These are phyloP conservation scores for Phytophthora boehmeriae DNA, from an alignment of 352 stramenopile species.

Conservation along the genomic window DNA sequence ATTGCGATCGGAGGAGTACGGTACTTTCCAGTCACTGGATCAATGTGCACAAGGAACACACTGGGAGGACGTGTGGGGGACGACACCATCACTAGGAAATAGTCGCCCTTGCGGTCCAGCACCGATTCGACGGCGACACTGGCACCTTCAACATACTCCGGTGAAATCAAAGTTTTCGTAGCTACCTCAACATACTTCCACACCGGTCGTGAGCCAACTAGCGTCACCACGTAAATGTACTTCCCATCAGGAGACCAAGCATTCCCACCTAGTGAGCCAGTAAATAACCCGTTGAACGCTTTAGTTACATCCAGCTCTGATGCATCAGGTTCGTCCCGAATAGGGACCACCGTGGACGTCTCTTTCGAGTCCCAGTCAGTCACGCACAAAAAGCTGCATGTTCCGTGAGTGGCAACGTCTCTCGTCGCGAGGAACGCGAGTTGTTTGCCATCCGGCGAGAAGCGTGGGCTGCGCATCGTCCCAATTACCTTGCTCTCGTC, in stretches of 20 bases:
- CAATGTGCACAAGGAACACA: slow-evolving; percentile 61
- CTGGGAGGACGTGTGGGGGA: slow-evolving; percentile 62
- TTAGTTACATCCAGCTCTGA: slow-evolving; percentile 35
- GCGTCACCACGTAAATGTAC: slow-evolving; percentile 72
- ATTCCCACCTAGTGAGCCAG: slow-evolving; percentile 48
- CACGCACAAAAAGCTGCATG: slow-evolving; percentile 70
- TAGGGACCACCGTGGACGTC: slow-evolving; percentile 63
- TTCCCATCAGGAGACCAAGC: slow-evolving; percentile 65
- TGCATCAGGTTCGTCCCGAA: slow-evolving; percentile 58
- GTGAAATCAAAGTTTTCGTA: slow-evolving; percentile 51
- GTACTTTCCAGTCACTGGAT: slow-evolving; percentile 51
- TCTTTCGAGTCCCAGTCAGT: slow-evolving; percentile 67
- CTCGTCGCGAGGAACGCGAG: slow-evolving; percentile 75
- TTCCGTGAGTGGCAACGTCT: slow-evolving; percentile 77
- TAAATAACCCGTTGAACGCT: slow-evolving; percentile 77
- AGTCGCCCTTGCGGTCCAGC: slow-evolving; percentile 43
- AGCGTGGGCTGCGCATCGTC: slow-evolving; percentile 62
- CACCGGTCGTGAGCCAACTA: slow-evolving; percentile 61
- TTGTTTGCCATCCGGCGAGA: slow-evolving; percentile 69
- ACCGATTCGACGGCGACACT: slow-evolving; percentile 55
- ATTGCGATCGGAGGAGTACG: slow-evolving; percentile 40
- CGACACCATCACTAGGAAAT: slow-evolving; percentile 56
- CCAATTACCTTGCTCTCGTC: slow-evolving; percentile 46
- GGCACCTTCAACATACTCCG: slow-evolving; percentile 55
- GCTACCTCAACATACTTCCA: slow-evolving; percentile 78